Evolutionary conservation across 345 rosid species (phyloP).

Genomic region (Euphorbia pulcherrima): DNA sequence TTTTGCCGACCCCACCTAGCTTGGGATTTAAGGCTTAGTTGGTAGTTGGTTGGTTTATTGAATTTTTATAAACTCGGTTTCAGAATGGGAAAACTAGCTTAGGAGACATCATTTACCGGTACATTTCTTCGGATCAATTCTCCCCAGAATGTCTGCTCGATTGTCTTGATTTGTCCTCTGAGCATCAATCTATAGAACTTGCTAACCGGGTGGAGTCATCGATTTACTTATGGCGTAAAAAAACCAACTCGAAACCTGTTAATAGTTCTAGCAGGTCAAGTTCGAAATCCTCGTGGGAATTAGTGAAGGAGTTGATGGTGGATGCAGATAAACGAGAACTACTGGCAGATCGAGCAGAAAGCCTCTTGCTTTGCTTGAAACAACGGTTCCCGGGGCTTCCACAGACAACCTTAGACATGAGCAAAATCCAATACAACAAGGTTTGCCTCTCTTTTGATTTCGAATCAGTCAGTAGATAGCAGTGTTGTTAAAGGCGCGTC

Average conservation of each 20-base stretch:
- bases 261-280: conserved; percentile 43
- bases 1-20: too few relatives aligned
- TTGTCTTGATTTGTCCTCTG: conserved; percentile 87
- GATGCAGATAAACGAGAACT: conserved; percentile 82
- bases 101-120: conserved; percentile 79
- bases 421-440: conserved; percentile 95
- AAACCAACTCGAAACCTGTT: conserved; percentile 47
- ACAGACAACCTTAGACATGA: conserved; percentile 88
- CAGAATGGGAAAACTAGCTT: conserved; percentile 86
- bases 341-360: conserved; percentile 85
- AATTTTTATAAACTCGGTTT: conserved; percentile 21
- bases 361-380: conserved; percentile 75
- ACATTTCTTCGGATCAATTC: conserved; percentile 76
- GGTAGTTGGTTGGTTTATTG: too few relatives aligned
- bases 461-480: too few relatives aligned
- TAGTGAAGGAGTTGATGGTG: conserved; percentile 83
- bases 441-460: conserved; percentile 27
- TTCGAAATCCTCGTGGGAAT: conserved; percentile 81
- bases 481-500: too few relatives aligned
- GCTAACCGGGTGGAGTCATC: conserved; percentile 88
- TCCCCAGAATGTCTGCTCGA: conserved; percentile 83
- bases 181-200: conserved; percentile 88
- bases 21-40: too few relatives aligned
- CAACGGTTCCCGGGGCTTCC: conserved; percentile 91
- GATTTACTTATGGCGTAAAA: conserved; percentile 66